These are phyloP conservation scores for Epichloe festucae DNA, from an alignment of 2,329 filamentous ascomycete species.

Conservation along the genomic window DNA sequence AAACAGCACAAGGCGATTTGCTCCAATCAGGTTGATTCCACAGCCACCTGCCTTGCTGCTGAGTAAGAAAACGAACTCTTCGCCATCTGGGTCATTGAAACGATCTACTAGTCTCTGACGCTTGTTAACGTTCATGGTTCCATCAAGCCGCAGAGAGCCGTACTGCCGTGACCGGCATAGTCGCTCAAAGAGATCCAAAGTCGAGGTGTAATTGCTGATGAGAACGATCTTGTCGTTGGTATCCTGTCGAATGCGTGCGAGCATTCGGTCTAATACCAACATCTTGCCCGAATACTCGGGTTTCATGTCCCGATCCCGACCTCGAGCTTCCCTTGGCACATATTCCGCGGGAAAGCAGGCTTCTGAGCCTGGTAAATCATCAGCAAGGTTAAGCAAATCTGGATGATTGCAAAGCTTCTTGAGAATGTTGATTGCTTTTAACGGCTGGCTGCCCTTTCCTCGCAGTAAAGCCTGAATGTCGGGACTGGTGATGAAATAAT, in stretches of 20 bases:
- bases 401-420: constrained; percentile 99
- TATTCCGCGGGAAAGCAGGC: constrained; percentile 73
- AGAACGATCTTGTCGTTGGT: constrained; percentile 99
- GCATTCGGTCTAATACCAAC: constrained; percentile 95
- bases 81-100: constrained; percentile 86
- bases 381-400: constrained; percentile 71
- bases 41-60: constrained; percentile 95
- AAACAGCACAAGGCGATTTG: constrained; percentile 88
- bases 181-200: constrained; percentile 84
- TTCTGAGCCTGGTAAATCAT: constrained; percentile 81
- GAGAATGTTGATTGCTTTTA: constrained; percentile 91
- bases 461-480: constrained; percentile 84
- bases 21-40: constrained; percentile 88
- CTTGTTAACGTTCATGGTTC: constrained; percentile 96
- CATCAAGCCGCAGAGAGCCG: constrained; percentile 78
- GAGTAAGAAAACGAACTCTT: constrained; percentile 89
- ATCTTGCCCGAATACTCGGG: constrained; percentile 97
- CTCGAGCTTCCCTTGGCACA: constrained; percentile 73
- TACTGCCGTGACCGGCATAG: constrained; percentile 78
- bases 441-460: constrained; percentile 87
- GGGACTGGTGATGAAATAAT: constrained; percentile 91
- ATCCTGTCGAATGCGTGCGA: constrained; percentile 85
- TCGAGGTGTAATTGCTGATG: constrained; percentile 97
- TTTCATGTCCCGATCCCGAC: constrained; percentile 83
- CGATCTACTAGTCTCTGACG: constrained; percentile 93